phyloP scores from a whole-genome alignment of 306 rosid species.

The Sphenostylis stenocarpa region DNA sequence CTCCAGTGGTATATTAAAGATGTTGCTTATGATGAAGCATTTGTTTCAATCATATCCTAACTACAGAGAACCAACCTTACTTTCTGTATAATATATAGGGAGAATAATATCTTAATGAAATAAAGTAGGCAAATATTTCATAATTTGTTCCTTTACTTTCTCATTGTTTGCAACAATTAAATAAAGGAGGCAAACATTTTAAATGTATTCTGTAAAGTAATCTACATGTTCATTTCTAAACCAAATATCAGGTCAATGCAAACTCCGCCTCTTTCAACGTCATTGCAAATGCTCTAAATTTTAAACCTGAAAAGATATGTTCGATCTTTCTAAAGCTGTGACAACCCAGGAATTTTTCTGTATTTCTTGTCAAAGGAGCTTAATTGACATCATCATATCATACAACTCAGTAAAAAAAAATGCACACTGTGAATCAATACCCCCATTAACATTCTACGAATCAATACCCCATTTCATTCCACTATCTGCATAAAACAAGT shows the following conservation, averaged over 20 bases:
- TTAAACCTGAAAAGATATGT: background rate
- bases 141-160: conserved; percentile 11
- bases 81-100: background rate
- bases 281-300: background rate
- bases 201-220: background rate
- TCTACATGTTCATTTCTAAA: background rate
- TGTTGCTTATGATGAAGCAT: background rate
- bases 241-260: background rate
- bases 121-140: background rate
- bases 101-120: background rate
- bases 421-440: background rate
- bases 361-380: background rate
- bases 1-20: background rate
- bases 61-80: background rate
- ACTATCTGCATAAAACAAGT: background rate
- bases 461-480: conserved; percentile 2
- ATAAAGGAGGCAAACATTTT: too few species aligned
- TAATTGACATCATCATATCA: conserved; percentile 17
- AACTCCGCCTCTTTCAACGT: background rate
- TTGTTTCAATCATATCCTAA: conserved; percentile 5
- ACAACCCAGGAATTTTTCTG: background rate
- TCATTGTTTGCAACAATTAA: background rate
- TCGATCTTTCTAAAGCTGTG: background rate
- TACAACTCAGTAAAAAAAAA: background rate
- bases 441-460: background rate